Conservation (phyloP, 2,329 filamentous ascomycete genomes). For the Leptographium radiaticola region DNA sequence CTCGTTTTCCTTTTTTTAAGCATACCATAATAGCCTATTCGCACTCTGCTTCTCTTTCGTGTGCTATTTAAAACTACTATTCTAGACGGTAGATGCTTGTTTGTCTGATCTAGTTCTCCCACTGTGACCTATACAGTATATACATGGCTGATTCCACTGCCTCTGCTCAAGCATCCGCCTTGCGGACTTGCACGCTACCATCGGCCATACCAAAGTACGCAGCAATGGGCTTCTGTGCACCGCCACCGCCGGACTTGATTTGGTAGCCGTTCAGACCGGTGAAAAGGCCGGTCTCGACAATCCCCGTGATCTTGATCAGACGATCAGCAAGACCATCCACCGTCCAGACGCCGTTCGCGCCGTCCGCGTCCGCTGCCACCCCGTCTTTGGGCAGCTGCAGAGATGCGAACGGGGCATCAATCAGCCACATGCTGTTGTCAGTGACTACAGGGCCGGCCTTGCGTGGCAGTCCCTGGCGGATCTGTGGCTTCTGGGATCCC, state of each 20-base stretch:
- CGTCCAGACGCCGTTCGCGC: slow-evolving; percentile 61
- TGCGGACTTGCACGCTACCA: slow-evolving; percentile 46
- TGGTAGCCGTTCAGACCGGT: slow-evolving; percentile 66
- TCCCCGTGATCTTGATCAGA: slow-evolving; percentile 72
- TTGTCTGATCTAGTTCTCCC: too few relatives aligned
- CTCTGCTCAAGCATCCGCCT: slow-evolving; percentile 1
- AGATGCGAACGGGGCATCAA: slow-evolving; percentile 78
- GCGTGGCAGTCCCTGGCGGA: slow-evolving; percentile 55
- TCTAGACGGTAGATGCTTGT: neutral
- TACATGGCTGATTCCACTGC: neutral
- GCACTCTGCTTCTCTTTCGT: neutral
- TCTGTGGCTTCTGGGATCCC: slow-evolving; percentile 55
- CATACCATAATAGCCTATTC: neutral
- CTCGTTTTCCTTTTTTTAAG: neutral
- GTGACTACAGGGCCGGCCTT: slow-evolving; percentile 73
- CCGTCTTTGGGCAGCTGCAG: slow-evolving; percentile 49
- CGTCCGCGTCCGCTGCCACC: slow-evolving; percentile 24
- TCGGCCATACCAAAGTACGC: slow-evolving; percentile 91
- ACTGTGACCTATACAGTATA: neutral
- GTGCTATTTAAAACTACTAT: neutral
- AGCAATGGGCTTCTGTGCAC: slow-evolving; percentile 81
- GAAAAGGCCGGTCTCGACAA: slow-evolving; percentile 88
- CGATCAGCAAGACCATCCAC: slow-evolving; percentile 59
- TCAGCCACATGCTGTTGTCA: slow-evolving; percentile 77
- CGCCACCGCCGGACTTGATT: slow-evolving; percentile 40